Percentiles rank a stretch among this genome's conserved stretches.
These are phyloP conservation scores for Colletotrichum sp. DNA, from an alignment of 2,329 filamentous ascomycete genomes.

Conservation along the genomic window DNA sequence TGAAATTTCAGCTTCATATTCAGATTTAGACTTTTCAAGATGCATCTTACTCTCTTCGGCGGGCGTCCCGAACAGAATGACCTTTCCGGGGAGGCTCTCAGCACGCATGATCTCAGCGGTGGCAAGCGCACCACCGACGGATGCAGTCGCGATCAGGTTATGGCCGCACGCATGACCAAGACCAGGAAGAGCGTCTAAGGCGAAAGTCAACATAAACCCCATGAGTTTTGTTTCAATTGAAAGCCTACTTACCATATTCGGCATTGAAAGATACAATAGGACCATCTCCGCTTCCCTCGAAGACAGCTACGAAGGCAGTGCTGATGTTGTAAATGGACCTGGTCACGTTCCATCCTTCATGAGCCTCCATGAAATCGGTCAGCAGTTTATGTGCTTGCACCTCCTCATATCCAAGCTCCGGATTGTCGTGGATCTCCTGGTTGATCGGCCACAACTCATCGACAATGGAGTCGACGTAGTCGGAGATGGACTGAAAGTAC, in stretches of 20 bases:
- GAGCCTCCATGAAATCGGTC: conserved; percentile 38
- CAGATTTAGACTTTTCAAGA: background rate
- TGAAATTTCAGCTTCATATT: background rate
- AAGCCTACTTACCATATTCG: conserved; percentile 33
- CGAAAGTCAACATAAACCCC: background rate
- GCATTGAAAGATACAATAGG: conserved; percentile 48
- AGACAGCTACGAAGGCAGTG: conserved; percentile 49
- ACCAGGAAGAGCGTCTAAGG: conserved; percentile 36
- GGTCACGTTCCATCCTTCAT: conserved; percentile 43
- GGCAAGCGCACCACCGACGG: conserved; percentile 50
- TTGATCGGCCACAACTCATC: conserved; percentile 39
- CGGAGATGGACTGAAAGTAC: conserved; percentile 17
- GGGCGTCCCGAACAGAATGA: conserved; percentile 54
- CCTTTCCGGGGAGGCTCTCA: conserved; percentile 45
- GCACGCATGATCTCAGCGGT: conserved; percentile 47
- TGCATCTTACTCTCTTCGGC: conserved; percentile 47
- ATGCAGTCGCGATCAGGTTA: conserved; percentile 52
- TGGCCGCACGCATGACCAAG: conserved; percentile 42
- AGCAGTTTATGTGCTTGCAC: conserved; percentile 45
- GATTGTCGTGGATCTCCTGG: conserved; percentile 48
- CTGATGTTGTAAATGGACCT: conserved; percentile 43
- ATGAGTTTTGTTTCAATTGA: background rate
- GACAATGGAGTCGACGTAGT: conserved; percentile 20
- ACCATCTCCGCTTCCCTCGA: conserved; percentile 38
- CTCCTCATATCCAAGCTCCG: conserved; percentile 48